Evolutionary conservation across 805 yeast species (phyloP).

Genomic region (Saccharomycopsis microspora): DNA sequence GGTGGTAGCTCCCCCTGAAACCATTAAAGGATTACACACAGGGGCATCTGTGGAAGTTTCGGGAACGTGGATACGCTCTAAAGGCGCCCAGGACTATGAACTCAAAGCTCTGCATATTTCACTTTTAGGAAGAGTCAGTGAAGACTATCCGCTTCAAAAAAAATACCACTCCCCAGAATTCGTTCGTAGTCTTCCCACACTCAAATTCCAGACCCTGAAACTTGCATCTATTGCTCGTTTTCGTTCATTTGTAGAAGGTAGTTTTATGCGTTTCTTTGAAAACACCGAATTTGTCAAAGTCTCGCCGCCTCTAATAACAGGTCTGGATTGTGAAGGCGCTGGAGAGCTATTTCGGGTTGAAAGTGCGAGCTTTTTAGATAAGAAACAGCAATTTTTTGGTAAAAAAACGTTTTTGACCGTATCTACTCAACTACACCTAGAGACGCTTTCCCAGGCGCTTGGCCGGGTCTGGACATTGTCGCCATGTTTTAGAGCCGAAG

Average conservation of each 20-base stretch:
- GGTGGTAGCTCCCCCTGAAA: constrained; percentile 34
- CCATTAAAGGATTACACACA: constrained; percentile 25
- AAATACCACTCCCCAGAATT: constrained; percentile 57
- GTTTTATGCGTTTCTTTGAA: constrained; percentile 43
- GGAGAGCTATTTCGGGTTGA: constrained; percentile 74
- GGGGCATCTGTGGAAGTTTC: constrained; percentile 34
- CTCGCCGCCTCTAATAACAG: constrained; percentile 76
- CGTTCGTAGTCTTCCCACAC: constrained; percentile 61
- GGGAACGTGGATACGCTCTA: constrained; percentile 35
- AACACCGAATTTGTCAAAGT: constrained; percentile 52
- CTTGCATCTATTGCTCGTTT: constrained; percentile 58
- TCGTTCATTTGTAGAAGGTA: constrained; percentile 54
- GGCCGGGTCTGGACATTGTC: constrained; percentile 78
- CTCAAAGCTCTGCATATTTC: constrained; percentile 29
- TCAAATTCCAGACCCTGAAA: constrained; percentile 64
- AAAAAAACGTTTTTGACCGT: constrained; percentile 69
- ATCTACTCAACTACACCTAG: constrained; percentile 86
- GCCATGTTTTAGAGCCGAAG: constrained; percentile 93
- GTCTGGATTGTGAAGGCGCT: constrained; percentile 95
- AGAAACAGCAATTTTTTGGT: constrained; percentile 42
- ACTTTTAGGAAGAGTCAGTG: constrained; percentile 51
- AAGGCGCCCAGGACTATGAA: constrained; percentile 47
- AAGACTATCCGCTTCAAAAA: constrained; percentile 73
- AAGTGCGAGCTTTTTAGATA: constrained; percentile 21
- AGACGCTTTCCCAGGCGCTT: constrained; percentile 62